Evolutionary conservation across 441 rosid species (phyloP).

Genomic region (Brassica hybrid): DNA sequence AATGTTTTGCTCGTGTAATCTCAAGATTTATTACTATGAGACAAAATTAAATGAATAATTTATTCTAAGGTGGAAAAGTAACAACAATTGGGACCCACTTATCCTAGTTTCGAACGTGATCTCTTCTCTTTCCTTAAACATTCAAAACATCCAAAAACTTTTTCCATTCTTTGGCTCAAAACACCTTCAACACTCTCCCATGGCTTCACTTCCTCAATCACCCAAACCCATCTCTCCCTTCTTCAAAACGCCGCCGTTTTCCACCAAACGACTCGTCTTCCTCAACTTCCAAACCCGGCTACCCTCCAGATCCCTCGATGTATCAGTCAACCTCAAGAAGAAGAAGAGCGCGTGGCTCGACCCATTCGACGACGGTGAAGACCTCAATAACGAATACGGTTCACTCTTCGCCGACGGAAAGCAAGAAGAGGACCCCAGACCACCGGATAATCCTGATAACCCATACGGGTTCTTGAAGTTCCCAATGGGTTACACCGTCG

Average conservation of each 20-base stretch:
- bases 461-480: slow-evolving; percentile 95
- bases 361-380: slow-evolving; percentile 80
- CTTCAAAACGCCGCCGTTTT: slow-evolving; percentile 49
- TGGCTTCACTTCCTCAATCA: slow-evolving; percentile 66
- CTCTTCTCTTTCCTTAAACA: neutral
- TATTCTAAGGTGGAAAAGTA: slow-evolving; percentile 32
- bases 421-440: slow-evolving; percentile 91
- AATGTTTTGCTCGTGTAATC: slow-evolving; percentile 34
- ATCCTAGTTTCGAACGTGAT: slow-evolving; percentile 9
- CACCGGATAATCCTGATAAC: slow-evolving; percentile 75
- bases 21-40: no score
- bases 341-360: slow-evolving; percentile 80
- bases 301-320: slow-evolving; percentile 33
- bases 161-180: slow-evolving; percentile 22
- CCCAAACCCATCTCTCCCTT: slow-evolving; percentile 62
- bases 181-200: slow-evolving; percentile 37
- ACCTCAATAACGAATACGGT: slow-evolving; percentile 80
- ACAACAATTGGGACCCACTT: slow-evolving; percentile 40
- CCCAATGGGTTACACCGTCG: slow-evolving; percentile 78
- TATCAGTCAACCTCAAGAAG: slow-evolving; percentile 57
- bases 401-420: slow-evolving; percentile 79
- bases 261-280: slow-evolving; percentile 44
- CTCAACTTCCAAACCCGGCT: slow-evolving; percentile 35
- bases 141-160: slow-evolving; percentile 32
- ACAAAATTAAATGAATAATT: no score